phyloP scores from a whole-genome alignment of 2,329 filamentous ascomycete species.

The Sclerotinia trifoliorum region DNA sequence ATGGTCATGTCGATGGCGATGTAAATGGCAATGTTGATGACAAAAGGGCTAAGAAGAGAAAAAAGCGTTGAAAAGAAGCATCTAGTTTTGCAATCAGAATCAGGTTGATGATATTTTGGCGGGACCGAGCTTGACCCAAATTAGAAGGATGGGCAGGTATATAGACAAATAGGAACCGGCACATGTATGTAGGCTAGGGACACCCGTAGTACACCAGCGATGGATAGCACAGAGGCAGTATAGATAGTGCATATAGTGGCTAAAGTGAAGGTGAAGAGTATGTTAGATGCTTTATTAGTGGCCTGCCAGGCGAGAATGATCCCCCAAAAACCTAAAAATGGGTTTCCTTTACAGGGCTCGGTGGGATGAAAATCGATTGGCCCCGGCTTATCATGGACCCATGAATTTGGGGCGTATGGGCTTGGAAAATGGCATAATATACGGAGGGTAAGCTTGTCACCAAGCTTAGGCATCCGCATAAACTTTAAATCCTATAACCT shows the following conservation, averaged over 20 bases:
- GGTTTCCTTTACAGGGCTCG: not conserved
- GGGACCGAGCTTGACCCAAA: constrained; percentile 1
- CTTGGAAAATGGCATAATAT: not conserved
- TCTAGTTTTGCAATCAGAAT: not conserved
- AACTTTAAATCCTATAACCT: not conserved
- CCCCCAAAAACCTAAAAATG: not conserved
- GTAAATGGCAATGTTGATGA: not conserved
- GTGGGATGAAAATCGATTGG: not conserved
- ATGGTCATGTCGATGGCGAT: not conserved
- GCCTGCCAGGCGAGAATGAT: not conserved
- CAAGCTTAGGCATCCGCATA: constrained; percentile 11
- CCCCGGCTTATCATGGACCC: not conserved
- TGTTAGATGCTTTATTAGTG: not conserved
- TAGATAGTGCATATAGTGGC: too few species aligned
- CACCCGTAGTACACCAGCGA: not conserved
- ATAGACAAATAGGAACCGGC: too few species aligned
- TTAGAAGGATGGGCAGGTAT: not conserved
- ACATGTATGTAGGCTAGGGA: not conserved
- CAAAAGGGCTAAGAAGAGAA: not conserved
- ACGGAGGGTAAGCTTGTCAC: not conserved
- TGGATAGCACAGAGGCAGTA: too few species aligned
- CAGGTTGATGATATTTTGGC: not conserved
- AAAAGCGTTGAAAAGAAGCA: not conserved
- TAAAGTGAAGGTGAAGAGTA: not conserved
- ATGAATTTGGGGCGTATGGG: not conserved